A percentile compares a stretch with the other conserved stretches of the same genome.
phyloP scores from a whole-genome alignment of 2,329 filamentous ascomycete genomes.

The Fusarium sp. region DNA sequence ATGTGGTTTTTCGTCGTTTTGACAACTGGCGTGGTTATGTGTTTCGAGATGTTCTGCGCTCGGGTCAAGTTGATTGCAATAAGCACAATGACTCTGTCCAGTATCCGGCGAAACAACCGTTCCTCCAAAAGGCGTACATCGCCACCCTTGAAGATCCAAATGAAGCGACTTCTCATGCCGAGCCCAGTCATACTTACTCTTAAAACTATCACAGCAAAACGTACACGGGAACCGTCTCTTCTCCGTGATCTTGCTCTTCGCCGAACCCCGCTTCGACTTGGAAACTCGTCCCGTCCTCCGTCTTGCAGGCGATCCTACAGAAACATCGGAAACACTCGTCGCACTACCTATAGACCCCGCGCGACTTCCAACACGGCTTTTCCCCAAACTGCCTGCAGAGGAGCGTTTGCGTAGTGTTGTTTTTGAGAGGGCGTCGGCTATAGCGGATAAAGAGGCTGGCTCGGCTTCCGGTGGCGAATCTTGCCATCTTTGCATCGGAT shows the following conservation, averaged over 20 bases:
- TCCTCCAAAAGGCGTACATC: constrained; percentile 40
- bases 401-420: constrained; percentile 19
- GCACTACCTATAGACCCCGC: constrained; percentile 35
- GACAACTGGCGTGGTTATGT: constrained; percentile 38
- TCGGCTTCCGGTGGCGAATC: constrained; percentile 40
- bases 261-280: constrained; percentile 10
- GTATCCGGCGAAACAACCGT: constrained; percentile 31
- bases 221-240: constrained; percentile 38
- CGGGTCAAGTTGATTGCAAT: constrained; percentile 41
- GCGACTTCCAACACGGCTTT: constrained; percentile 13
- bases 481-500: constrained; percentile 42
- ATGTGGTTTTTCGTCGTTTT: constrained; percentile 6
- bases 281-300: constrained; percentile 15
- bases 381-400: constrained; percentile 18
- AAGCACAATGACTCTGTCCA: constrained; percentile 41
- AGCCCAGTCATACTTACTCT: constrained; percentile 44
- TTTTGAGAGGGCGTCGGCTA: constrained; percentile 28
- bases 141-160: constrained; percentile 38
- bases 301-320: background rate
- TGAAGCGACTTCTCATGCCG: constrained; percentile 40
- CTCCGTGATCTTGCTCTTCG: background rate
- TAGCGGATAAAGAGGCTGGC: constrained; percentile 37
- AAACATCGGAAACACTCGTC: constrained; percentile 35
- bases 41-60: constrained; percentile 38
- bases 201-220: constrained; percentile 42